Evolutionary conservation across 345 rosid genomes (phyloP), one percentile per base, ranked within the genome.

Genomic region (Mercurialis annua): DNA sequence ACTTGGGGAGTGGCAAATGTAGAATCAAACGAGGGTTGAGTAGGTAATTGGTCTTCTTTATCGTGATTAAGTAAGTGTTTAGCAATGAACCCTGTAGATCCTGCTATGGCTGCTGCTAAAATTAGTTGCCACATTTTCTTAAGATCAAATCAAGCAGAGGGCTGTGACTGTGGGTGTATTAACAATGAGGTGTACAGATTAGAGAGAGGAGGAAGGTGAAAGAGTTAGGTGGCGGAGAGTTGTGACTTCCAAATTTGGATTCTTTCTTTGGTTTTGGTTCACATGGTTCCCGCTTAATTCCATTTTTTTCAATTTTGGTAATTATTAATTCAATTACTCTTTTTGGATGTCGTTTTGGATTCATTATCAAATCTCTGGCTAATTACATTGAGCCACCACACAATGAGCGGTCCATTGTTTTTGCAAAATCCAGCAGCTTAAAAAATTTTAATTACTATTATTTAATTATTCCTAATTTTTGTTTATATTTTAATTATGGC

Each of bases 81-180:
- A 50, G 94, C 94, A 9, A 81, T 71, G 75, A 92, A 53, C 11
- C 84, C 74, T 1, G 92, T 81, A 73, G 92, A 82, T 72, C 92
- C 98, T 24, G 92, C 98, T 2, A 86, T 77, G 18, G 87, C 90
- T 31, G 89, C 94, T 3, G 89, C 92, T 23, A 92, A 18, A 33
- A 92, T 78, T 59, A 81, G 70, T 68, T 89, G 96, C 98, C 94
- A 92, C 96, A 89, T 92, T 51, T 18, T 29, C 10, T 4, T 17
- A 44, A 1, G 24, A 44, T 15, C 5, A 40, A 24, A 38, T 1
- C n/a, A 14, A 30, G 6, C 10, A 10, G 49, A 21, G 33, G 14
- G 21, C 11, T 31, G n/a, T 8, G 0, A 3, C 15, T 10, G 14
- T 8, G 6, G 24, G 10, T 29, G 51, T 15, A 11, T 10, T 11